Percentiles rank a stretch among this genome's conserved stretches.
These are phyloP conservation scores for Comarum palustre DNA, from an alignment of 306 rosid genomes.

Conservation along the genomic window DNA sequence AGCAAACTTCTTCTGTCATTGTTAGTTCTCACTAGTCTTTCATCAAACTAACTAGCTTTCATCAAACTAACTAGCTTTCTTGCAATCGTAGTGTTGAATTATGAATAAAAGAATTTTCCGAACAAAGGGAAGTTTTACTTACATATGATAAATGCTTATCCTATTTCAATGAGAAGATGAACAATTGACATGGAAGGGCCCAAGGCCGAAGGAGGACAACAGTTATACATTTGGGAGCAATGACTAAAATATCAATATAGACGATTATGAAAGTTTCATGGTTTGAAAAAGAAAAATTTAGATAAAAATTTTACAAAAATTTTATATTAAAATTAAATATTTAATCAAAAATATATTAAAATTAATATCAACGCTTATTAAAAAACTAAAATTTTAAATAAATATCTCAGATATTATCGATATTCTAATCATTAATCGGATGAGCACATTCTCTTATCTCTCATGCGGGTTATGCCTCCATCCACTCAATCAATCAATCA, in stretches of 20 bases:
- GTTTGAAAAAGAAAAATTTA: too few relatives aligned
- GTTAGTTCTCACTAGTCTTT: not conserved
- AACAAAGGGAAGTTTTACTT: not conserved
- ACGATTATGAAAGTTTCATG: too few relatives aligned
- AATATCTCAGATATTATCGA: too few relatives aligned
- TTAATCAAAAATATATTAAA: too few relatives aligned
- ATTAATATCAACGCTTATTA: too few relatives aligned
- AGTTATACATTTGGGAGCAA: not conserved
- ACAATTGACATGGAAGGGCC: not conserved
- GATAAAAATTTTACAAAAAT: too few relatives aligned
- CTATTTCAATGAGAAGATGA: not conserved
- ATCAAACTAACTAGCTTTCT: not conserved
- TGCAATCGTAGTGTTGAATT: not conserved
- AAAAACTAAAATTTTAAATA: too few relatives aligned
- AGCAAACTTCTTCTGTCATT: not conserved
- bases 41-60: not conserved
- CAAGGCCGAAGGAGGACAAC: not conserved
- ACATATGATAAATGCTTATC: not conserved
- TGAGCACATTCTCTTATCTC: not conserved
- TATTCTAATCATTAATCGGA: too few relatives aligned
- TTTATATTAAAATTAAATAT: too few relatives aligned
- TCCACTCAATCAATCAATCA: slow-evolving; percentile 4
- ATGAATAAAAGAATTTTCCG: not conserved
- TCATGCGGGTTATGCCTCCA: slow-evolving; percentile 1
- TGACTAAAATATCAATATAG: too few relatives aligned